Base-by-base conservation (phyloP, 1,284 basidiomycete species). In the Mycena citricolor region DNA sequence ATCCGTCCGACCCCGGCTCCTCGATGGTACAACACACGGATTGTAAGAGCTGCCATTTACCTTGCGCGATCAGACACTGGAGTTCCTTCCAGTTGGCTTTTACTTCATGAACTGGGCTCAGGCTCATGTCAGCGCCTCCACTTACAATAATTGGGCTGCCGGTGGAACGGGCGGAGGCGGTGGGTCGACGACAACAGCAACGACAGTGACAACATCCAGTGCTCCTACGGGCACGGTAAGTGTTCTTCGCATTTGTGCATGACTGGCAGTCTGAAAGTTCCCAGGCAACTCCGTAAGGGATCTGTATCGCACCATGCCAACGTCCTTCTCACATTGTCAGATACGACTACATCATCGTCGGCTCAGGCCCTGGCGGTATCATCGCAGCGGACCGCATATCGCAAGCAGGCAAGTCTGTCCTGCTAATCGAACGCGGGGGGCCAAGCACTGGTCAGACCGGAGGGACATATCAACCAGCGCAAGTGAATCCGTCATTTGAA, bases 361-460 rank as follows among this genome's bases (percentile, higher is more conserved):
- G 80, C 30, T 71, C 71, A 35, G 80, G 79, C 12, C 68, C 78
- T 4, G 78, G 66, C 29, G 61, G 60, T 7, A 54, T 60, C 23
- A 54, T 60, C 44, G 57, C 70, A 19, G 80, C 80, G 1, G 79
- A 83, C 54, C 71, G 80, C 30, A 61, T 83, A 1, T 76, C 77
- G 3, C 73, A 82, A 57, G 71, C 75, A 24, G 78, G 77, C 22
- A 81, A 82, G 64, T 79, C 79, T 43, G 78, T 82, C 5, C 63
- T 82, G 8, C 63, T 83, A 3, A 61, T 82, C 6, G 79, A 82
- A 55, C 76, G 79, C 47, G 81, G 81, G 42, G 79, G 79, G 0
- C 80, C 81, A 2, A 76, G 74, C 52, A 77, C 76, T n/a, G 71
- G 69, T 16, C 63, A 74, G 49, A 81, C 78, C 13, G 80, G 81